phyloP scores from a whole-genome alignment of 1,139 yeast species.

The Protomyces macrosporus region DNA sequence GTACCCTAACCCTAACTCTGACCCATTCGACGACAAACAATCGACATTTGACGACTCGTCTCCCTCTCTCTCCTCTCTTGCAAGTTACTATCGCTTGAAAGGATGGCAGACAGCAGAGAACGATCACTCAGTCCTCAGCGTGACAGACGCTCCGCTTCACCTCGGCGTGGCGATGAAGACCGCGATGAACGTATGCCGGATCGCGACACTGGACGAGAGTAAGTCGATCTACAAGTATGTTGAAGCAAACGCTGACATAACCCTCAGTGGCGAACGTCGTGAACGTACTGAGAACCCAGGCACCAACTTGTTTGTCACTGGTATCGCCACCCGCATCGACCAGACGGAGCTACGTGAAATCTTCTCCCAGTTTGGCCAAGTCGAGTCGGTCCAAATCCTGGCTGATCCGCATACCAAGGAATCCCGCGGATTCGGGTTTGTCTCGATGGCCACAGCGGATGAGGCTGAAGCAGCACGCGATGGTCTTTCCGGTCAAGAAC shows the following conservation, averaged over 20 bases:
- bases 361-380: slow-evolving; percentile 39
- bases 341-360: slow-evolving; percentile 39
- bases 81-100: background rate
- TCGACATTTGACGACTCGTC: background rate
- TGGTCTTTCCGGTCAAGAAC: slow-evolving; percentile 37
- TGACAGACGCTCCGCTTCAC: slow-evolving; percentile 11
- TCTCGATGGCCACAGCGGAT: slow-evolving; percentile 38
- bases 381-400: slow-evolving; percentile 41
- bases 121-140: background rate
- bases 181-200: slow-evolving; percentile 25
- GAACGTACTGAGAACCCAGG: slow-evolving; percentile 36
- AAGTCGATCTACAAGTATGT: background rate
- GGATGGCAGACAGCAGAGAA: background rate
- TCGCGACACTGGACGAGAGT: background rate
- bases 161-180: slow-evolving; percentile 17
- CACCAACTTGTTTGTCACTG: slow-evolving; percentile 42
- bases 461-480: slow-evolving; percentile 40
- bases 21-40: background rate
- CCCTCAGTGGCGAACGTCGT: background rate
- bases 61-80: background rate
- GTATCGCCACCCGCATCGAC: slow-evolving; percentile 38
- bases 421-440: slow-evolving; percentile 43
- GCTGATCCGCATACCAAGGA: slow-evolving; percentile 41
- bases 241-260: background rate
- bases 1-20: background rate